A percentile compares a stretch with the other conserved stretches of the same genome.
Evolutionary conservation across 345 rosid genomes (phyloP).

Genomic region (Camelina neglecta): DNA sequence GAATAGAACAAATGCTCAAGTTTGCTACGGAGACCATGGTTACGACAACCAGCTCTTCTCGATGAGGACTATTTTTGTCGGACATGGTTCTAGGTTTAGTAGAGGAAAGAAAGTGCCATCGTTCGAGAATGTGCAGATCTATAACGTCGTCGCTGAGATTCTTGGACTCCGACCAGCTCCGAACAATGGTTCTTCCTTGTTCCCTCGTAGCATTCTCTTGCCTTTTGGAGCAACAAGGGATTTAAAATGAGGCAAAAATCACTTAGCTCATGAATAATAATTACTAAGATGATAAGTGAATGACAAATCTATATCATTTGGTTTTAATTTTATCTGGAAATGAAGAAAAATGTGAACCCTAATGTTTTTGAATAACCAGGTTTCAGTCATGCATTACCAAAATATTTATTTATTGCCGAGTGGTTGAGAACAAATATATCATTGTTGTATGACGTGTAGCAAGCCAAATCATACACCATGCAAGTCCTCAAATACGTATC

Average conservation of each 20-base stretch:
- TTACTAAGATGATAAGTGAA: neutral
- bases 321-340: neutral
- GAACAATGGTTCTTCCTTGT: constrained; percentile 69
- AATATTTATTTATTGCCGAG: neutral
- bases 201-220: constrained; percentile 57
- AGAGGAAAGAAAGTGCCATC: constrained; percentile 82
- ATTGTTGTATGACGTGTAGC: neutral
- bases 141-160: constrained; percentile 78
- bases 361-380: neutral
- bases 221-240: constrained; percentile 33
- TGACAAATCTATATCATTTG: neutral
- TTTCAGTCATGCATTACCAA: neutral
- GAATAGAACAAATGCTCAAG: constrained; percentile 56
- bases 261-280: neutral
- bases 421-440: neutral
- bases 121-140: constrained; percentile 87
- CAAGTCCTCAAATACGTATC: neutral
- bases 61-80: constrained; percentile 88
- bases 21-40: constrained; percentile 89
- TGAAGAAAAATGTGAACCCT: neutral
- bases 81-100: constrained; percentile 81
- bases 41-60: constrained; percentile 86
- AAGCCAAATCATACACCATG: neutral
- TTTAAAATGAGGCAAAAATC: neutral
- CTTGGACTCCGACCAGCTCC: constrained; percentile 76